Evolutionary conservation across 345 rosid genomes (phyloP).

Genomic region (Populus pruinosa): DNA sequence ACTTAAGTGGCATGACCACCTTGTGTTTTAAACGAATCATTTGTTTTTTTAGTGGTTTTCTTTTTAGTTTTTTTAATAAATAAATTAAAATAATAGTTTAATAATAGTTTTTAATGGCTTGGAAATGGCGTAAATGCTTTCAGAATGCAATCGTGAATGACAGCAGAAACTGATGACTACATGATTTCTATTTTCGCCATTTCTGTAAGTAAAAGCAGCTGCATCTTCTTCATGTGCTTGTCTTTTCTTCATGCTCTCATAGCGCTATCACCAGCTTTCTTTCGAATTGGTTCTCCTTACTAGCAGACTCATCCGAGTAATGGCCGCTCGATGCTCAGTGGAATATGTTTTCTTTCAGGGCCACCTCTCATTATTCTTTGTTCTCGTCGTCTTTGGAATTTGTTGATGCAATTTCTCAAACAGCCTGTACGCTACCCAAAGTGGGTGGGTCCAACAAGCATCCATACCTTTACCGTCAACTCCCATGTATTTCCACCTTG

Average conservation of each 20-base stretch:
- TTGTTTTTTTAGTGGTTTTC: too few relatives aligned
- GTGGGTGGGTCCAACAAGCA: conserved; percentile 21
- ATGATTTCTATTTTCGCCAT: not conserved
- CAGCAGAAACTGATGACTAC: not conserved
- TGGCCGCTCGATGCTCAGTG: conserved; percentile 11
- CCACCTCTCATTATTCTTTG: conserved; percentile 22
- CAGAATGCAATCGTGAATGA: not conserved
- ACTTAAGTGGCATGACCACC: conserved; percentile 22
- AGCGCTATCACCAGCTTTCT: conserved; percentile 20
- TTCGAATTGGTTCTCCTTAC: not conserved
- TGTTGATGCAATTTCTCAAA: conserved; percentile 20
- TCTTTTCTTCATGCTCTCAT: conserved; percentile 1
- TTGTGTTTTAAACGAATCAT: conserved; percentile 19
- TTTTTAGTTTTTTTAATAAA: too few relatives aligned
- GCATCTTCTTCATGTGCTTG: not conserved
- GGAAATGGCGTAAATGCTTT: not conserved
- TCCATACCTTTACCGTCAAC: not conserved
- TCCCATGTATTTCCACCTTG: not conserved
- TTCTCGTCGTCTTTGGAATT: not conserved
- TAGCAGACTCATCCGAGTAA: conserved; percentile 4
- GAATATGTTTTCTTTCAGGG: conserved; percentile 24
- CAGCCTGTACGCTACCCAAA: conserved; percentile 9
- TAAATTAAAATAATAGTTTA: not conserved
- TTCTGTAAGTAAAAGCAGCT: not conserved
- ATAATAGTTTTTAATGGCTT: too few relatives aligned